These are phyloP conservation scores for Globisporangium nagaii DNA, from an alignment of 352 stramenopile genomes.

Conservation along the genomic window DNA sequence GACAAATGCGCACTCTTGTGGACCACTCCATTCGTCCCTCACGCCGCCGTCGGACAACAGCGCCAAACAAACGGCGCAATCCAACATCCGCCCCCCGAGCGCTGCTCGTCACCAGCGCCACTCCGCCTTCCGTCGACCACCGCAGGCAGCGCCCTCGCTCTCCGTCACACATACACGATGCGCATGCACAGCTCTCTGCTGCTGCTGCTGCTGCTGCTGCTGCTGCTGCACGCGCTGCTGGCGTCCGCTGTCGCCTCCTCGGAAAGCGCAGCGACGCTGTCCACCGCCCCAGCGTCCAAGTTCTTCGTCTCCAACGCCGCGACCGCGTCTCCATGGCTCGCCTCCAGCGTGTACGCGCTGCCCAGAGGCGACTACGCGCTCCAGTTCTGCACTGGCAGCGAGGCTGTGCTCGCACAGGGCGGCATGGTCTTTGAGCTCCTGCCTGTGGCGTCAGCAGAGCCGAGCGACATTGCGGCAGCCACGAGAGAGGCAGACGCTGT, in stretches of 20 bases:
- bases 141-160: no score
- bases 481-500: not conserved
- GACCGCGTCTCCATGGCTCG: constrained; percentile 1
- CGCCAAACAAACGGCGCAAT: no score
- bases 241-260: not conserved
- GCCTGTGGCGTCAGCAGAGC: not conserved
- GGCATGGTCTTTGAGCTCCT: constrained; percentile 12
- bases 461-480: not conserved
- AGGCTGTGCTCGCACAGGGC: not conserved
- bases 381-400: constrained; percentile 1
- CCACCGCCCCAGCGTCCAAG: not conserved
- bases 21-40: no score
- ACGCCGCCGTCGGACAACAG: no score
- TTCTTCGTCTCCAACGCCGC: not conserved
- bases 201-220: not conserved
- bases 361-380: not conserved
- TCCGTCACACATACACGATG: no score
- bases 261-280: not conserved
- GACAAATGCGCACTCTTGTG: no score
- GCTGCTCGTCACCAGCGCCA: no score
- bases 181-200: not conserved
- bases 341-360: constrained; percentile 1
- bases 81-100: no score
- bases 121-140: no score
- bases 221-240: not conserved